These are phyloP conservation scores for Botrytis fragariae DNA, from an alignment of 2,329 filamentous ascomycete genomes.

Conservation along the genomic window DNA sequence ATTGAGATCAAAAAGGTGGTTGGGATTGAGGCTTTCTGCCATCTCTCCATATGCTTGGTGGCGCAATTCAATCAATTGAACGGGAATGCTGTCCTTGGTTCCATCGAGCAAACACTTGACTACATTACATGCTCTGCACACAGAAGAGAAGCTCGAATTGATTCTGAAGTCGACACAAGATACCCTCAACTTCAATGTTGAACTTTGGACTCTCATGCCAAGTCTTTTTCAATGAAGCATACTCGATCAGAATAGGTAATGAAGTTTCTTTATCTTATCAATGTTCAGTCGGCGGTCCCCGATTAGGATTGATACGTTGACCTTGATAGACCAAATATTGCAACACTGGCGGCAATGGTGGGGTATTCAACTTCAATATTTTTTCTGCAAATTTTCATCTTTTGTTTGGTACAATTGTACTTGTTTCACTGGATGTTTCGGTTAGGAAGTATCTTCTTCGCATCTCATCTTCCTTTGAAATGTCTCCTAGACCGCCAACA, in stretches of 20 bases:
- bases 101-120: not conserved
- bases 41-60: not conserved
- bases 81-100: not conserved
- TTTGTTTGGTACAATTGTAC: not conserved
- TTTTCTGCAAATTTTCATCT: not conserved
- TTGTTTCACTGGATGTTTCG: not conserved
- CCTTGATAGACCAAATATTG: not conserved
- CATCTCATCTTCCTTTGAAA: not conserved
- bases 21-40: not conserved
- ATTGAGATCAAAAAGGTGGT: not conserved
- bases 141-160: not conserved
- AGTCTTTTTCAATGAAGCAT: not conserved
- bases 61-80: not conserved
- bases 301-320: slow-evolving; percentile 3
- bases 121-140: not conserved
- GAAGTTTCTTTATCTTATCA: slow-evolving; percentile 16
- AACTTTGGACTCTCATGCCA: not conserved
- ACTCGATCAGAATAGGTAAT: slow-evolving; percentile 14
- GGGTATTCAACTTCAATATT: not conserved
- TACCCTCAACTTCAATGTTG: not conserved
- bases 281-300: not conserved
- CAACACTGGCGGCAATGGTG: not conserved
- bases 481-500: slow-evolving; percentile 19
- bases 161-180: not conserved
- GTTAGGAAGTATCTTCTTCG: not conserved